Evolutionary conservation across 129 eudicot species (phyloP).

Genomic region (Gnaphalium uliginosum): DNA sequence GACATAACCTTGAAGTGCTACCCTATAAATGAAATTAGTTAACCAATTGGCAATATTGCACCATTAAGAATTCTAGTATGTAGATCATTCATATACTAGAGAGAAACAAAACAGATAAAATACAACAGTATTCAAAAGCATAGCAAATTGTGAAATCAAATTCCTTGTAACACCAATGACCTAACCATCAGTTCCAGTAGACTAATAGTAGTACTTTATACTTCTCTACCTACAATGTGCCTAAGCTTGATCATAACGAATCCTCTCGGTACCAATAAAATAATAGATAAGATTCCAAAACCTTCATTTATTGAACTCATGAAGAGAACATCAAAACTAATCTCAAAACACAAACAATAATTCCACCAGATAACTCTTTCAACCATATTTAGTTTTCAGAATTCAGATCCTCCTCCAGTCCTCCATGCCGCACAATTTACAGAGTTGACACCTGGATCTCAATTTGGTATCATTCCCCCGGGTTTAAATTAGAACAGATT

Average conservation of each 20-base stretch:
- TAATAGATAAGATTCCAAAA: not conserved
- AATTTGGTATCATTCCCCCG: not conserved
- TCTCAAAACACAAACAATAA: not conserved
- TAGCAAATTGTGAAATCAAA: not conserved
- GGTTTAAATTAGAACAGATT: not conserved
- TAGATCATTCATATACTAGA: no score
- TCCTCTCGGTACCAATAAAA: not conserved
- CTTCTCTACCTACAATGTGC: conserved; percentile 5
- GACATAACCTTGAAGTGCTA: not conserved
- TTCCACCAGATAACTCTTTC: conserved; percentile 1
- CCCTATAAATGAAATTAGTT: not conserved
- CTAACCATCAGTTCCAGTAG: not conserved
- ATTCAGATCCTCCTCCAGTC: no score
- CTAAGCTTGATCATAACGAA: not conserved
- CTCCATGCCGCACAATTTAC: conserved; percentile 5
- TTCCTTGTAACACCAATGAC: not conserved
- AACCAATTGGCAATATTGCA: not conserved
- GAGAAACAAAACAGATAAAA: not conserved
- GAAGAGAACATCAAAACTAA: not conserved
- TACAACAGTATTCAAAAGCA: not conserved
- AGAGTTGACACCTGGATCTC: not conserved
- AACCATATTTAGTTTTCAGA: not conserved
- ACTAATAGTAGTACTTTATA: not conserved
- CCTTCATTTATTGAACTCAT: not conserved
- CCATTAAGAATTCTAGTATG: not conserved